Base-by-base conservation (phyloP, 2,329 filamentous ascomycete genomes). In the Neonectria coccinea region DNA sequence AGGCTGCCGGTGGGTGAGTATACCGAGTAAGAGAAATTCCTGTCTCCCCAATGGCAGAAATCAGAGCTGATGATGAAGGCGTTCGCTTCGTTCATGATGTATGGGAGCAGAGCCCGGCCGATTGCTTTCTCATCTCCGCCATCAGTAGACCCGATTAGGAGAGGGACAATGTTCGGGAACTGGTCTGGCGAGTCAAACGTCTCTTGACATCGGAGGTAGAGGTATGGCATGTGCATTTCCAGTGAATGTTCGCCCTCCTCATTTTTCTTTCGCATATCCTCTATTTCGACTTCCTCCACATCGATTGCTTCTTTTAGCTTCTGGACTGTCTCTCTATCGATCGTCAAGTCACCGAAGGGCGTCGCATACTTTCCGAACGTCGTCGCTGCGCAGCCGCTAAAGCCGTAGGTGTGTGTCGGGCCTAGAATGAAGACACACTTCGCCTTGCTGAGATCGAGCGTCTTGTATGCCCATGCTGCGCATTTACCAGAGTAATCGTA, bases 191-290 rank as follows among this genome's bases (percentile, higher is more conserved):
- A 80, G 1, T 79, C 80, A 66, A 87, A 86, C 0, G 83, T 84
- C 62, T 84, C 80, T 55, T 85, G 74, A 2, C 89, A 84, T 57
- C 92, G 88, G 76, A 94, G 94, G 83, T 94, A 94, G 67, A 98
- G 91, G 75, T 97, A 97, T 0, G 96, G 95, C 9, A 98, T 85
- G 72, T 99, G 96, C 91, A 99, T 97, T 82, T 99, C 96, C 2
- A 98, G 86, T 56, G 93, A 97, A 79, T 99, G 96, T 79, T 99
- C 96, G 5, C 87, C 86, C 66, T 93, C 87, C 74, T 99, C 96
- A 6, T 89, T 83, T 4, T 82, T 74, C 18, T 78, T 79, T 2
- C 86, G 88, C 83, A 97, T 96, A 56, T 85, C 82, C 18, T 20
- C 39, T 8, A 20, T 42, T 20, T 42, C 39, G 39, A 42, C n/a